phyloP scores from a whole-genome alignment of 2,329 filamentous ascomycete genomes.

The Amauroascus niger region DNA sequence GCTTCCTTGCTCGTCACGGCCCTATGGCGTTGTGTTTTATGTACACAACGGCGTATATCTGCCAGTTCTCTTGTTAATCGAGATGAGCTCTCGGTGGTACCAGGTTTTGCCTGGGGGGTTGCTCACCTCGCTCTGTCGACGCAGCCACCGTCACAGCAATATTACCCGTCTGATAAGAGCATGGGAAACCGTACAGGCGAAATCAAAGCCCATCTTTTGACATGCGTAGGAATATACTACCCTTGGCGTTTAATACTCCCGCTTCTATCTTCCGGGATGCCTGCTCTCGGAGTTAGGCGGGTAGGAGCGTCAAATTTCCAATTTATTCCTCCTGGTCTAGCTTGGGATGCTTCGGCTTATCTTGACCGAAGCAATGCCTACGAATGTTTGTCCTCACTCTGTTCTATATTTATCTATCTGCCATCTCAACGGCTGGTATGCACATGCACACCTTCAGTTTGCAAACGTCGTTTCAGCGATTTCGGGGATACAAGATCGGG shows the following conservation, averaged over 20 bases:
- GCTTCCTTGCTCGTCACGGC: too few species aligned
- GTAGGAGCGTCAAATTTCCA: neutral
- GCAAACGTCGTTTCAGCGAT: neutral
- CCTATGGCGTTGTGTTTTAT: too few species aligned
- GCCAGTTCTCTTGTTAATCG: too few species aligned
- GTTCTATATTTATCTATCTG: neutral
- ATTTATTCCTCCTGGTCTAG: neutral
- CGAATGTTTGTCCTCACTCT: neutral
- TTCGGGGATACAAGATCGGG: neutral
- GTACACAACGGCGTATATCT: too few species aligned
- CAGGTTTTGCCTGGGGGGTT: neutral
- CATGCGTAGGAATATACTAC: neutral
- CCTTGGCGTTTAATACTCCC: neutral
- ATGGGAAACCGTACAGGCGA: neutral
- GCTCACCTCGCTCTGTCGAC: neutral
- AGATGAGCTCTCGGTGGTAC: too few species aligned
- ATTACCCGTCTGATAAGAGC: neutral
- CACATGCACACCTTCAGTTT: too few species aligned
- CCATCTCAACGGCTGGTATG: neutral
- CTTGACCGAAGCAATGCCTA: neutral
- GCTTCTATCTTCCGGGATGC: neutral
- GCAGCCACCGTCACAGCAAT: neutral
- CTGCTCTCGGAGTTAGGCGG: neutral
- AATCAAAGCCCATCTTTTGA: neutral
- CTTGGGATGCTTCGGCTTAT: neutral